These are phyloP conservation scores for Puccinia horiana DNA, from an alignment of 1,284 basidiomycete genomes.

Conservation along the genomic window DNA sequence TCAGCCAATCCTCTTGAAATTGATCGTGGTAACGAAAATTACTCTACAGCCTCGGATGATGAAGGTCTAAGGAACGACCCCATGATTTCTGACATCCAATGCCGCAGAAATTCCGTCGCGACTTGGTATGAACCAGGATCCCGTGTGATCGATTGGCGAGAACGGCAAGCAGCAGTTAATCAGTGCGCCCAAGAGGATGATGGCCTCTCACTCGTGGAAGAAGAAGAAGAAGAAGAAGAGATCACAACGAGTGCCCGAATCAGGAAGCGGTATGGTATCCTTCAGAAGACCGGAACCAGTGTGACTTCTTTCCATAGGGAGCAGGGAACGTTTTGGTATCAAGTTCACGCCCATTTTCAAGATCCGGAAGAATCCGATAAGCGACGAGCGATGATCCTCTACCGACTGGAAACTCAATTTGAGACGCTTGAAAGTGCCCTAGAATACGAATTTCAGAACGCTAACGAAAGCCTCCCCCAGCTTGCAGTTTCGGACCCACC, in stretches of 20 bases:
- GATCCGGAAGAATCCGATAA: not conserved
- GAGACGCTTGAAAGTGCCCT: constrained; percentile 5
- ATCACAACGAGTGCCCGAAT: not conserved
- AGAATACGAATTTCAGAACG: not conserved
- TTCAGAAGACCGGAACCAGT: constrained; percentile 2
- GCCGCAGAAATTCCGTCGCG: not conserved
- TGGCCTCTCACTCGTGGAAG: constrained; percentile 21
- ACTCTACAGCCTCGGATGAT: not conserved
- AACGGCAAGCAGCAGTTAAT: constrained; percentile 16
- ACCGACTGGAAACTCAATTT: constrained; percentile 21
- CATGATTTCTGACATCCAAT: not conserved
- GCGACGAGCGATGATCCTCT: constrained; percentile 8
- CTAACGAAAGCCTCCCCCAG: not conserved
- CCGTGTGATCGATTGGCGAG: constrained; percentile 5
- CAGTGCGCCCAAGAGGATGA: constrained; percentile 10
- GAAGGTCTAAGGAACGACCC: not conserved
- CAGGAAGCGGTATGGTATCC: constrained; percentile 15
- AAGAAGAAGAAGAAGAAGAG: constrained; percentile 20
- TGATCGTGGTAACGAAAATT: not conserved
- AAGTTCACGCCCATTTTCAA: constrained; percentile 28
- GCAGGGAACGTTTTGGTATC: constrained; percentile 23
- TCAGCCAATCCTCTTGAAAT: not conserved
- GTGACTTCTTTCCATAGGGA: constrained; percentile 21
- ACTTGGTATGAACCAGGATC: not conserved
- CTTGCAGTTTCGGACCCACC: not conserved